Evolutionary conservation across 345 rosid species (phyloP), one percentile per base, ranked within the genome.

Genomic region (Rhizophora apiculata): DNA sequence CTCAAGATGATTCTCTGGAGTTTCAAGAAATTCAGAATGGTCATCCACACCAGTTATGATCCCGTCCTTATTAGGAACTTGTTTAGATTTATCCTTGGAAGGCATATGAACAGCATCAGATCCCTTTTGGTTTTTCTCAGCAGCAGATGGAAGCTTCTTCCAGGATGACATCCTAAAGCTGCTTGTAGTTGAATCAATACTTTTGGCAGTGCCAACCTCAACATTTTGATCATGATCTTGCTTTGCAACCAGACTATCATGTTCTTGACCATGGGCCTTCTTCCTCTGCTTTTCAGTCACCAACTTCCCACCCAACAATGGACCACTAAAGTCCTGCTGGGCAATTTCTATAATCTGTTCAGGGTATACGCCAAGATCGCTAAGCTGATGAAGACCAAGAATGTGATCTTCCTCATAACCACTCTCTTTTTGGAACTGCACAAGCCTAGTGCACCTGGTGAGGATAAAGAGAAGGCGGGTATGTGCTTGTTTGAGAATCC

Each of bases 401-500:
- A 95, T 86, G 62, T 86, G 87, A 24, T 87, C 87, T 56, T 87
- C 92, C 49, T 87, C 91, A 66, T 82, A 92, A 54, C 99, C 96
- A 32, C 86, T 81, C 87, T 95, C 99, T 73, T 90, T 95, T 72
- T 91, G 92, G 77, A 95, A 95, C 80, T 95, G 99, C 77, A 95
- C 98, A 68, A 92, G 96, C 85, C 99, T 83, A 16, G 91, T 83
- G 85, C 99, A 95, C 69, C 98, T 85, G 49, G 99, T 95, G 46
- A 95, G 97, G 81, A 92, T 88, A 71, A 95, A 95, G 62, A 95
- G 88, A 79, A 95, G 93, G 64, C 96, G 96, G 0, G 92, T 95
- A 70, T 88, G 89, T 72, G 93, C 96, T 76, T 95, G 99, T 80
- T 90, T 95, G 59, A 90, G 86, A 19, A 84, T 84, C 68, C 99